Evolutionary conservation across 1,284 basidiomycete species (phyloP), one percentile per base, ranked within the genome.

Genomic region (Cutaneotrichosporon sp.): DNA sequence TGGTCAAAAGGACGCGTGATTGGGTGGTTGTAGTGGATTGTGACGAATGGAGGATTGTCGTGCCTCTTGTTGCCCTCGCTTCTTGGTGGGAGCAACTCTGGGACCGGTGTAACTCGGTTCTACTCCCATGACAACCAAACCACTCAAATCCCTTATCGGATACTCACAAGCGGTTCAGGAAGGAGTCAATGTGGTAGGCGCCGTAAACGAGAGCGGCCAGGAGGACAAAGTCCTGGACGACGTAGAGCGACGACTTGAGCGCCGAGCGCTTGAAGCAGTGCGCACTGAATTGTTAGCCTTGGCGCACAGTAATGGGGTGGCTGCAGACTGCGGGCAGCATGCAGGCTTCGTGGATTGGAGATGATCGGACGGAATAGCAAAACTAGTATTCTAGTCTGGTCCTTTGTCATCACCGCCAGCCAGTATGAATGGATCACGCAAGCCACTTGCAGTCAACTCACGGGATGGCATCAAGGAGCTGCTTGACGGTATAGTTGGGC

Each of bases 211-310:
- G 81, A 64, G 81, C 82, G 14, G 82, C 85, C 74, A 97, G 85
- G 70, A 91, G 85, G 66, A 86, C 74, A 65, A 88, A 80, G 78
- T 98, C 95, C 85, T 87, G 89, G 58, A 89, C 78, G 63, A 97
- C 83, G 80, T 97, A 97, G 65, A 86, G 72, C n/a, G 86, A 88
- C 30, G 94, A 96, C 76, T 85, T 85, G 76, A 96, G 72, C 1
- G 92, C 89, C 0, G 92, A 96, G 69, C 97, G 90, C 83, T 97
- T 85, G 82, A 89, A 93, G 84, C 96, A 98, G 82, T 96, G 93
- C 6, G 90, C 78, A 13, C 93, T 93, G 60, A 31, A 40, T 8
- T 47, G 21, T 49, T 16, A 50, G 47, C 42, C 18, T 21, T 46
- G 42, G 36, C 22, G 18, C 16, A 32, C 31, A 30, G 6, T 34